Evolutionary conservation across 768 basidiomycete genomes (phyloP).

Genomic region (Tulasnella sp.): DNA sequence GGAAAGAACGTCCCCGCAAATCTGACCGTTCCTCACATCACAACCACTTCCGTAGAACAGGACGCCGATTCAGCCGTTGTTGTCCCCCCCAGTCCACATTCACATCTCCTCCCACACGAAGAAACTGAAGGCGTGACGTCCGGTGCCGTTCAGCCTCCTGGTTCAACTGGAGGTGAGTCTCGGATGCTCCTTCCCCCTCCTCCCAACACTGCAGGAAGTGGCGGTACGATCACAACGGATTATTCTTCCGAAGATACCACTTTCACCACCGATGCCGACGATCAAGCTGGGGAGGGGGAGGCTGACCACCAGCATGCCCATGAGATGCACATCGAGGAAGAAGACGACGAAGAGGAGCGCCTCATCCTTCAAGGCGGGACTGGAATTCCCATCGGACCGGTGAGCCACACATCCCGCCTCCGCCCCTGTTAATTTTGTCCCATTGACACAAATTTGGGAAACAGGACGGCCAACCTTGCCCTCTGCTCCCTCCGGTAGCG

Average conservation of each 20-base stretch:
- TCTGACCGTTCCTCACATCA: constrained; percentile 3
- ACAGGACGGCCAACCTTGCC: constrained; percentile 81
- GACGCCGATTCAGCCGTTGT: constrained; percentile 7
- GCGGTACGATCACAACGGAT: constrained; percentile 14
- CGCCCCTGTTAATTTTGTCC: not conserved
- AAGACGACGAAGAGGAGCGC: constrained; percentile 85
- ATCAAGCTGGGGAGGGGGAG: constrained; percentile 40
- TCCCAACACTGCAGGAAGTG: constrained; percentile 27
- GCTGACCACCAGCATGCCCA: constrained; percentile 17
- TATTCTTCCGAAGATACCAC: constrained; percentile 54
- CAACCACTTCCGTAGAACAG: constrained; percentile 5
- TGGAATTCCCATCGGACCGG: constrained; percentile 90
- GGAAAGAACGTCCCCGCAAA: not conserved
- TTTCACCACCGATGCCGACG: constrained; percentile 65
- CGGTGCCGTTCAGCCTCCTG: constrained; percentile 88
- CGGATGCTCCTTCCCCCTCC: constrained; percentile 33
- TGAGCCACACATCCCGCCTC: constrained; percentile 42
- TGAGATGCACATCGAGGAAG: constrained; percentile 34
- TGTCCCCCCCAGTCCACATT: constrained; percentile 30
- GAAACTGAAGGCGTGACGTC: constrained; percentile 88
- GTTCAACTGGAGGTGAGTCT: constrained; percentile 58
- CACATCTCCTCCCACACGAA: constrained; percentile 50
- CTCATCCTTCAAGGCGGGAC: constrained; percentile 88
- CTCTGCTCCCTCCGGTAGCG: constrained; percentile 79
- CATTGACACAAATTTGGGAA: constrained; percentile 19